A percentile compares a stretch with the other conserved stretches of the same genome.
Evolutionary conservation across 345 rosid genomes (phyloP).

Genomic region (Acer campestre): DNA sequence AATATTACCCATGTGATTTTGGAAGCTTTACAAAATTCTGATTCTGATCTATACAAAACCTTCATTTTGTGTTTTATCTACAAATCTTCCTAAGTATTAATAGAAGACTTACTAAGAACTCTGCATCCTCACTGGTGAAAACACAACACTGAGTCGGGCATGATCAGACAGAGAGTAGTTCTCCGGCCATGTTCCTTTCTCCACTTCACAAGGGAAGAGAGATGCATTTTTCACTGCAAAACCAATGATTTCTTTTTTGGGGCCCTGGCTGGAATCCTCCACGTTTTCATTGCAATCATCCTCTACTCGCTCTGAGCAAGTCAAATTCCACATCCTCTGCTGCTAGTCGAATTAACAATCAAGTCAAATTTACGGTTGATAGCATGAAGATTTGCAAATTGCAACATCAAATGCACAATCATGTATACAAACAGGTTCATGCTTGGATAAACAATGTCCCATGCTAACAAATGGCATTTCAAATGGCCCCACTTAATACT

Average conservation of each 20-base stretch:
- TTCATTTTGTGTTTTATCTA: constrained; percentile 17
- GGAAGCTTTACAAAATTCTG: constrained; percentile 15
- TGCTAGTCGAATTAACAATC: background rate
- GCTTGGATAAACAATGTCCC: background rate
- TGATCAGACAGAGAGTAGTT: constrained; percentile 86
- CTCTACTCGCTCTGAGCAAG: constrained; percentile 30
- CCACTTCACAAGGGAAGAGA: constrained; percentile 85
- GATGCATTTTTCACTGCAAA: constrained; percentile 73
- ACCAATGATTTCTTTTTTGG: constrained; percentile 57
- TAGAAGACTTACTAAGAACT: constrained; percentile 29
- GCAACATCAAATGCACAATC: background rate
- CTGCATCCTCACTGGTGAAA: constrained; percentile 74
- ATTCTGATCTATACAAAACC: background rate
- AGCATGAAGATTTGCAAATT: background rate
- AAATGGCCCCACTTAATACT: background rate
- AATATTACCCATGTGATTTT: background rate
- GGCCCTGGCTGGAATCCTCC: constrained; percentile 22
- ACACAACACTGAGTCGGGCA: constrained; percentile 81
- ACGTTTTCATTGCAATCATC: constrained; percentile 26
- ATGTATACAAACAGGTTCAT: background rate
- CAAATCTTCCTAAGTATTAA: background rate
- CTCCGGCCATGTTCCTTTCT: constrained; percentile 92
- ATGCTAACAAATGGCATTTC: background rate
- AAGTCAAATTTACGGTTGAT: background rate
- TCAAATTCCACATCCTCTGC: constrained; percentile 49